These are phyloP conservation scores for Yamadazyma ubonensis DNA, from an alignment of 805 yeast species.

Conservation along the genomic window DNA sequence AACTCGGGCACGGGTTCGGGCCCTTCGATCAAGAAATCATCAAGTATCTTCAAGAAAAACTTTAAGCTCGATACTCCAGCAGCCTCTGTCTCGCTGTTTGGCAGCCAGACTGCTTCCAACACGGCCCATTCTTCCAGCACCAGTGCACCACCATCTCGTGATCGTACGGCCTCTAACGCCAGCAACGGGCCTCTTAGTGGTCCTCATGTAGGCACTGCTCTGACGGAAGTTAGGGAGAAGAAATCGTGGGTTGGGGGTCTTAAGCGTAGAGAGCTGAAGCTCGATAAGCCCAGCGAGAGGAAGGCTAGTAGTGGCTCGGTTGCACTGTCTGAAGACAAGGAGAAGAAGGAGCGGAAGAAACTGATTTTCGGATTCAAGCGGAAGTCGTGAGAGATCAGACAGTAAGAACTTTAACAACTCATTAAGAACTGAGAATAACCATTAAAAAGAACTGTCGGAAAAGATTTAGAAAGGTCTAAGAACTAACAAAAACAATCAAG, in stretches of 20 bases:
- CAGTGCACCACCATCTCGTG: not conserved
- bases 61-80: slow-evolving; percentile 25
- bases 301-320: slow-evolving; percentile 22
- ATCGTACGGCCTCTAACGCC: slow-evolving; percentile 2
- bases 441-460: too few species aligned
- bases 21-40: slow-evolving; percentile 8
- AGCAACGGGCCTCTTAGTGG: slow-evolving; percentile 9
- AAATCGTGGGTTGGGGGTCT: slow-evolving; percentile 43
- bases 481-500: too few species aligned
- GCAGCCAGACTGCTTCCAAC: not conserved
- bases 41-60: slow-evolving; percentile 29
- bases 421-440: too few species aligned
- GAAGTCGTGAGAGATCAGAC: too few species aligned
- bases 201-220: slow-evolving; percentile 5
- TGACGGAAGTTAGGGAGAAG: slow-evolving; percentile 27
- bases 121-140: not conserved
- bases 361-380: slow-evolving; percentile 40
- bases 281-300: slow-evolving; percentile 17
- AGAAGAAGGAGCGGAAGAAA: slow-evolving; percentile 23
- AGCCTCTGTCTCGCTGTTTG: slow-evolving; percentile 11
- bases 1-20: too few species aligned
- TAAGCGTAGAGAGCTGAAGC: slow-evolving; percentile 29
- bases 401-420: too few species aligned
- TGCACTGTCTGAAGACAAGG: slow-evolving; percentile 19
- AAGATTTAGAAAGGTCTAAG: too few species aligned